These are phyloP conservation scores for Sporopachydermia cereana DNA, from an alignment of 1,139 yeast species.

Conservation along the genomic window DNA sequence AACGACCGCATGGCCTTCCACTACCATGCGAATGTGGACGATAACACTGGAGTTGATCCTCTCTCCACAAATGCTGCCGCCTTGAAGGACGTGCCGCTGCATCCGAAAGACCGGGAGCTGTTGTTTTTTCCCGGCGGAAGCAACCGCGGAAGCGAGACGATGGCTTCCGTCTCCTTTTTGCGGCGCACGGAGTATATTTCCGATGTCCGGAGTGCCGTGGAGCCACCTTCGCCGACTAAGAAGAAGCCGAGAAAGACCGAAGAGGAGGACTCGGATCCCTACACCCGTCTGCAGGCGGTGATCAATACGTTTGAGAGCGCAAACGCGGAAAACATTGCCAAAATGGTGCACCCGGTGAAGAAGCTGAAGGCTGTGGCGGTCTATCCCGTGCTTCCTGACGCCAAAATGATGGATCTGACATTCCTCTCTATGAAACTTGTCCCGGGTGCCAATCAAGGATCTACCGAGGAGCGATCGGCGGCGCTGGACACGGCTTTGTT, in stretches of 20 bases:
- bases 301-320: conserved; percentile 67
- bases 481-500: conserved; percentile 55
- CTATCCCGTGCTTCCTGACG: conserved; percentile 82
- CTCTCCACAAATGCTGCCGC: conserved; percentile 17
- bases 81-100: conserved; percentile 34
- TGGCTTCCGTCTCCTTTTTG: conserved; percentile 63
- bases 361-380: conserved; percentile 65
- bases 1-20: neutral
- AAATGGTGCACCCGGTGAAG: conserved; percentile 66
- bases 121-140: conserved; percentile 56
- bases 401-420: conserved; percentile 73
- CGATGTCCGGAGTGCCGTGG: conserved; percentile 7
- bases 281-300: conserved; percentile 51
- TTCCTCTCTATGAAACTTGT: conserved; percentile 62
- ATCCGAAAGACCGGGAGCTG: conserved; percentile 65
- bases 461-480: conserved; percentile 28
- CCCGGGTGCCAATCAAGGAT: conserved; percentile 55
- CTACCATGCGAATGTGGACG: neutral
- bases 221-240: conserved; percentile 11
- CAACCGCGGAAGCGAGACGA: conserved; percentile 9
- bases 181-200: conserved; percentile 91
- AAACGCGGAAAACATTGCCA: conserved; percentile 31
- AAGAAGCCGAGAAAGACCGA: conserved; percentile 10
- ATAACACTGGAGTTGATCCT: conserved; percentile 16
- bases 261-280: conserved; percentile 42